A percentile compares a stretch with the other conserved stretches of the same genome.
These are phyloP conservation scores for Gaultheria prostrata DNA, from an alignment of 148 eudicot species.

Conservation along the genomic window DNA sequence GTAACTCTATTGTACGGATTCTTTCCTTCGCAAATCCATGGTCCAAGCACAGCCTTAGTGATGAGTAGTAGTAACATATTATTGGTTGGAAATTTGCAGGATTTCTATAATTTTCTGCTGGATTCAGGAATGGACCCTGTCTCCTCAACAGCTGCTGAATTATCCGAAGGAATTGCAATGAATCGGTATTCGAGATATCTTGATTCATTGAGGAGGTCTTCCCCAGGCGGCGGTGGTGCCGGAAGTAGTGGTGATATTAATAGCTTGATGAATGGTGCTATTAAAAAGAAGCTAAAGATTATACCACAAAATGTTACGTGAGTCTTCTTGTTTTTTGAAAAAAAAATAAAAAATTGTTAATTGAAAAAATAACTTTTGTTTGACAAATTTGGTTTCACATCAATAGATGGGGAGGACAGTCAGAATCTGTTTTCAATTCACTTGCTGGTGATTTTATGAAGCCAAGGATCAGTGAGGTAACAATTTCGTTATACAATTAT, in stretches of 20 bases:
- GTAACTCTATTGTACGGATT: slow-evolving; percentile 52
- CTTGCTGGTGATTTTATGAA: slow-evolving; percentile 76
- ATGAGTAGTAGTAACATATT: background rate
- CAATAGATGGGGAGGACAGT: slow-evolving; percentile 78
- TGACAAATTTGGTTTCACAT: background rate
- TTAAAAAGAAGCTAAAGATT: slow-evolving; percentile 66
- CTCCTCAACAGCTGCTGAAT: slow-evolving; percentile 29
- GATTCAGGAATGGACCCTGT: slow-evolving; percentile 61
- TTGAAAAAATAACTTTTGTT: background rate
- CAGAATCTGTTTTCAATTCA: slow-evolving; percentile 47
- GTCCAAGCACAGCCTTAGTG: background rate
- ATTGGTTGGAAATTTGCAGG: slow-evolving; percentile 32
- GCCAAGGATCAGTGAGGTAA: slow-evolving; percentile 82
- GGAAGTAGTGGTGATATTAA: slow-evolving; percentile 25
- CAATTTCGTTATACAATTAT: background rate
- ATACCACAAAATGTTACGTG: slow-evolving; percentile 64
- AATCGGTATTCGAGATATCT: slow-evolving; percentile 63
- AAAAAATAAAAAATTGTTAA: background rate
- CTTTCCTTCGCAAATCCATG: background rate
- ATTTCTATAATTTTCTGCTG: slow-evolving; percentile 75
- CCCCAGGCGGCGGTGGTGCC: slow-evolving; percentile 16
- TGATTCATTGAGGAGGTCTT: slow-evolving; percentile 23
- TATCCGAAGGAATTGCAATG: slow-evolving; percentile 29
- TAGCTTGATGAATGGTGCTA: slow-evolving; percentile 60
- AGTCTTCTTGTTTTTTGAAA: slow-evolving; percentile 18